phyloP scores from a whole-genome alignment of 441 rosid species.

The Corymbia citriodora region DNA sequence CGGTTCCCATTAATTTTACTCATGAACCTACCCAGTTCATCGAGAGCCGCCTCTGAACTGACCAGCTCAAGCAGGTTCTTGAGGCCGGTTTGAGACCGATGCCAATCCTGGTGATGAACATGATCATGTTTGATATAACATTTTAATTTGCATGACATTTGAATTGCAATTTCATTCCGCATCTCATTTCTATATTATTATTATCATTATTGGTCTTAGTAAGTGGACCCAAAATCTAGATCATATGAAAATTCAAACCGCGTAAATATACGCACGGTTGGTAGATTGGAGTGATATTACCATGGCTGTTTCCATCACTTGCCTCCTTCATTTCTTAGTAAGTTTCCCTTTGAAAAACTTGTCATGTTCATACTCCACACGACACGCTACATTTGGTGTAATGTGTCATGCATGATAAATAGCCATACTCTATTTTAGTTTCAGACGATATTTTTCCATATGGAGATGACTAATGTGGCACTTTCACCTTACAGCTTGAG shows the following conservation, averaged over 20 bases:
- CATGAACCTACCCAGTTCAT: neutral
- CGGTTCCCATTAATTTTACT: neutral
- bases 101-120: neutral
- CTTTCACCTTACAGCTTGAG: neutral
- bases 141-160: neutral
- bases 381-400: neutral
- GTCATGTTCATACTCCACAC: neutral
- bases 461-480: neutral
- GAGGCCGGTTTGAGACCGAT: accelerated
- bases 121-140: neutral
- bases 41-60: neutral
- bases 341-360: neutral
- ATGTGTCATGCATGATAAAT: no score
- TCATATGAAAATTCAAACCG: neutral
- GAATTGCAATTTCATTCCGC: neutral
- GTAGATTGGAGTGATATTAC: neutral
- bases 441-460: neutral
- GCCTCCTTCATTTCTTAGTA: neutral
- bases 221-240: neutral
- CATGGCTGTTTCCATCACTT: neutral
- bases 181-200: neutral
- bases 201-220: neutral
- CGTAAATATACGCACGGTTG: neutral
- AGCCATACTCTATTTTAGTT: neutral
- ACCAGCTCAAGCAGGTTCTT: neutral